phyloP scores from a whole-genome alignment of 108 stramenopile species.

The Aureococcus anophagefferens region DNA sequence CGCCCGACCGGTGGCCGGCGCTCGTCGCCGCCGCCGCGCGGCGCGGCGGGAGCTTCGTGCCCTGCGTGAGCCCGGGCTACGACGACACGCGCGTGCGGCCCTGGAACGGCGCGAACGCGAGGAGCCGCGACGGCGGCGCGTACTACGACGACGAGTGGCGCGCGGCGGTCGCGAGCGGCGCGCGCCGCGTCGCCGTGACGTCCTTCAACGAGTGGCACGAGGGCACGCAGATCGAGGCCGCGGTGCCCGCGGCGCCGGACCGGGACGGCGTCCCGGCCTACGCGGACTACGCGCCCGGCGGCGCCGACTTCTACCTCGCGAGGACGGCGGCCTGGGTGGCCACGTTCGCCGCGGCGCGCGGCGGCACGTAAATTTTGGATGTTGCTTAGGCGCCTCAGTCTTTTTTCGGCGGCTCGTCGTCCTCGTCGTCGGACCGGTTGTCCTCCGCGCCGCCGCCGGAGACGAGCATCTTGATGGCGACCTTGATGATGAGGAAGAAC shows the following conservation, averaged over 20 bases:
- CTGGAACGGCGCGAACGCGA: constrained; percentile 3
- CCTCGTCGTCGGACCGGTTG: constrained; percentile 21
- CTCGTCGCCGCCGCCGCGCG: neutral
- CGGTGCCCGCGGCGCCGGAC: neutral
- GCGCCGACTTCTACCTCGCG: neutral
- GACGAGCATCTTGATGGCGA: constrained; percentile 14
- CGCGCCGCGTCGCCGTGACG: constrained; percentile 1
- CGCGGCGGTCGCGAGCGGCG: constrained; percentile 1
- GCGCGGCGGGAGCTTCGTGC: neutral
- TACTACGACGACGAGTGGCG: constrained; percentile 6
- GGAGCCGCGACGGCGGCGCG: neutral
- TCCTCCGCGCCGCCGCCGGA: constrained; percentile 34
- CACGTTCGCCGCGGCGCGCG: neutral
- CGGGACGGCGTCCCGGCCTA: neutral
- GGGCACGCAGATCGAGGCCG: constrained; percentile 17
- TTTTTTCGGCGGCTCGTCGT: constrained; percentile 18
- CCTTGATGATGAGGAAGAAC: constrained; percentile 35
- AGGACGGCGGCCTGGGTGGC: neutral
- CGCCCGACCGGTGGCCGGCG: neutral
- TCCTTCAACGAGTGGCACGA: constrained; percentile 26
- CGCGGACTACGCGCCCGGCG: neutral
- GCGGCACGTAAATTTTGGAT: too few species aligned
- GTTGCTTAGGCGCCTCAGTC: too few species aligned
- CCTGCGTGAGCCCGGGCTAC: constrained; percentile 15
- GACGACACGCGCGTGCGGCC: constrained; percentile 17